These are phyloP conservation scores for Starmerella vaccinii DNA, from an alignment of 805 yeast species.

Conservation along the genomic window DNA sequence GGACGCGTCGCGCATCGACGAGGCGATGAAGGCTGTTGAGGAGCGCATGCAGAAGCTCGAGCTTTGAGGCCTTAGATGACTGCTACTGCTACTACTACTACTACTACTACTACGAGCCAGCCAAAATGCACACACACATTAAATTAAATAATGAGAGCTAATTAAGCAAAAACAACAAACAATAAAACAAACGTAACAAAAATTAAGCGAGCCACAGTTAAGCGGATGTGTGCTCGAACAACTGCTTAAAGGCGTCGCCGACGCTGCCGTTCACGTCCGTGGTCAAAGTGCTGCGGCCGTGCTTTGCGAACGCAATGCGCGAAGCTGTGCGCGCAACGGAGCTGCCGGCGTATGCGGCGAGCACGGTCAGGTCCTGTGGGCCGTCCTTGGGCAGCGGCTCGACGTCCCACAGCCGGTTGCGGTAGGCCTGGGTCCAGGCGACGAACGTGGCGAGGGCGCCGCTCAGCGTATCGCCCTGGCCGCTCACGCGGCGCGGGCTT, in stretches of 20 bases:
- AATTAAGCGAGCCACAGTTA: too few species aligned
- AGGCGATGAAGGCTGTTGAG: constrained; percentile 65
- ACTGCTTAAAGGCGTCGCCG: constrained; percentile 47
- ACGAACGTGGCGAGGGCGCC: constrained; percentile 76
- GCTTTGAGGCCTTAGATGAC: neutral
- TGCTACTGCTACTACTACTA: too few species aligned
- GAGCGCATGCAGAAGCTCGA: constrained; percentile 36
- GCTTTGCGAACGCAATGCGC: constrained; percentile 48
- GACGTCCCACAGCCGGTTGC: constrained; percentile 48
- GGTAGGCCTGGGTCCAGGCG: constrained; percentile 68
- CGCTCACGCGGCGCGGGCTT: constrained; percentile 76
- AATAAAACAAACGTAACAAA: too few species aligned
- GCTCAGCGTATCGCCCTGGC: constrained; percentile 89
- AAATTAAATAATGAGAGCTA: too few species aligned
- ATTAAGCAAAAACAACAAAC: too few species aligned
- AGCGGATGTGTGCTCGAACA: constrained; percentile 2
- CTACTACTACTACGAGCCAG: too few species aligned
- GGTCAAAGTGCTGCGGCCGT: constrained; percentile 77
- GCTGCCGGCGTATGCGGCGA: constrained; percentile 67
- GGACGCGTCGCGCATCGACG: constrained; percentile 54
- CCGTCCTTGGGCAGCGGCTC: constrained; percentile 25
- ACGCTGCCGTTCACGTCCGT: constrained; percentile 64
- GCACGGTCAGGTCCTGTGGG: constrained; percentile 29
- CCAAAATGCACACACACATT: neutral
- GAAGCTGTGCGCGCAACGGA: constrained; percentile 58